phyloP scores from a whole-genome alignment of 1,284 basidiomycete species.

The Rhodofomes roseus region DNA sequence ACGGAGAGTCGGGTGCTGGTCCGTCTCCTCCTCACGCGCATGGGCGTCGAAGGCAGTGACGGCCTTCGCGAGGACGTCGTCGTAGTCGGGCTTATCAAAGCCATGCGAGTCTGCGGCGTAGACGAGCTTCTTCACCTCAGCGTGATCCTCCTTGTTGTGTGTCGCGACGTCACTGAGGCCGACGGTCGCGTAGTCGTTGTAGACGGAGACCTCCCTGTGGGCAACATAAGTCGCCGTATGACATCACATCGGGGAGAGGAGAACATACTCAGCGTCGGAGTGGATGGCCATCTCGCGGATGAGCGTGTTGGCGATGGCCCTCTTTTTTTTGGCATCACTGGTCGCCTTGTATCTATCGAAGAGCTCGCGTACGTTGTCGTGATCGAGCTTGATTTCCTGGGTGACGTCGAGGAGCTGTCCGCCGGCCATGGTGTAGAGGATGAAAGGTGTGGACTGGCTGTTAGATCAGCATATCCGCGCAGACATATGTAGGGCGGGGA shows the following conservation, averaged over 20 bases:
- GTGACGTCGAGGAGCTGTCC: constrained; percentile 16
- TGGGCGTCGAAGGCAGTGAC: constrained; percentile 22
- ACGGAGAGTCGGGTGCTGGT: constrained; percentile 18
- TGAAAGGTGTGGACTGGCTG: neutral
- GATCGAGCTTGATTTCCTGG: constrained; percentile 24
- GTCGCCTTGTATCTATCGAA: constrained; percentile 17
- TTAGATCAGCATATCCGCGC: too few relatives aligned
- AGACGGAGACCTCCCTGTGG: constrained; percentile 21
- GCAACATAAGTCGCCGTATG: too few relatives aligned
- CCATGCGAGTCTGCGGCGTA: constrained; percentile 16
- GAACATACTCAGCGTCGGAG: constrained; percentile 23
- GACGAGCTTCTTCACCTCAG: constrained; percentile 20
- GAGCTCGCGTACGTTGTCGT: constrained; percentile 27
- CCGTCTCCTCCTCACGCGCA: constrained; percentile 23
- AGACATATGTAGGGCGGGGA: neutral
- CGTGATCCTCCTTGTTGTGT: constrained; percentile 24
- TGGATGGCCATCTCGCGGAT: constrained; percentile 26
- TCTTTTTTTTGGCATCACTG: constrained; percentile 15
- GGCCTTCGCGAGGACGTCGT: constrained; percentile 18
- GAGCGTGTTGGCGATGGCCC: constrained; percentile 22
- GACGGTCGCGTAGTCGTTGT: constrained; percentile 19
- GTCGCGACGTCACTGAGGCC: constrained; percentile 18
- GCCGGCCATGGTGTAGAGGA: neutral
- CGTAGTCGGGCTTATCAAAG: constrained; percentile 13
- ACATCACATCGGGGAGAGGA: neutral